Conservation (phyloP, 176 grass and related monocot species). For the Oryza glumipatula region DNA sequence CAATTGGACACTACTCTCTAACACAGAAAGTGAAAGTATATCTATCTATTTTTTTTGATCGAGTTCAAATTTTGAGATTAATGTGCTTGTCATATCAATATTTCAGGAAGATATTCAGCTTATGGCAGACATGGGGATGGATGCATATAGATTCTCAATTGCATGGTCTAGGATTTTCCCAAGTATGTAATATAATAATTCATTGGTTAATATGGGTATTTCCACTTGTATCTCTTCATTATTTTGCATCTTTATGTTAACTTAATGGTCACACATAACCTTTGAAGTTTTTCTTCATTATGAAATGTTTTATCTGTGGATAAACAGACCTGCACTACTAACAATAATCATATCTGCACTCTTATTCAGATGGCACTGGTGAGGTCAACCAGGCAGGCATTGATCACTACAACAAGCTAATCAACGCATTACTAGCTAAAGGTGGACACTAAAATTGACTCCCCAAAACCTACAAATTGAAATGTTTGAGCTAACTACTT, state of each 20-base stretch:
- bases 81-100: background rate
- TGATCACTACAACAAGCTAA: constrained; percentile 73
- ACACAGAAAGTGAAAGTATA: background rate
- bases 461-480: background rate
- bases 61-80: background rate
- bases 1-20: background rate
- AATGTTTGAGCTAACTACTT: background rate
- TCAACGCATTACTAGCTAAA: constrained; percentile 67
- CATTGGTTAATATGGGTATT: background rate
- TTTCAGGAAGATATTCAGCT: constrained; percentile 73
- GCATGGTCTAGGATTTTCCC: constrained; percentile 76
- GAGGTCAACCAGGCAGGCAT: constrained; percentile 69
- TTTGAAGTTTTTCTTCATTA: background rate
- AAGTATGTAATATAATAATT: constrained; percentile 31
- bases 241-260: background rate
- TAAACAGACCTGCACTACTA: background rate
- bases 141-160: constrained; percentile 82
- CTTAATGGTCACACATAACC: no score
- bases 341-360: background rate
- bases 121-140: constrained; percentile 81
- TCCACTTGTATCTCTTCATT: background rate
- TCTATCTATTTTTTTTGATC: background rate
- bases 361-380: constrained; percentile 59
- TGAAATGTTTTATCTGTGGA: background rate
- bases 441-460: constrained; percentile 30